Conservation (phyloP, 2,329 filamentous ascomycete species). For the Microdochium bolleyi region DNA sequence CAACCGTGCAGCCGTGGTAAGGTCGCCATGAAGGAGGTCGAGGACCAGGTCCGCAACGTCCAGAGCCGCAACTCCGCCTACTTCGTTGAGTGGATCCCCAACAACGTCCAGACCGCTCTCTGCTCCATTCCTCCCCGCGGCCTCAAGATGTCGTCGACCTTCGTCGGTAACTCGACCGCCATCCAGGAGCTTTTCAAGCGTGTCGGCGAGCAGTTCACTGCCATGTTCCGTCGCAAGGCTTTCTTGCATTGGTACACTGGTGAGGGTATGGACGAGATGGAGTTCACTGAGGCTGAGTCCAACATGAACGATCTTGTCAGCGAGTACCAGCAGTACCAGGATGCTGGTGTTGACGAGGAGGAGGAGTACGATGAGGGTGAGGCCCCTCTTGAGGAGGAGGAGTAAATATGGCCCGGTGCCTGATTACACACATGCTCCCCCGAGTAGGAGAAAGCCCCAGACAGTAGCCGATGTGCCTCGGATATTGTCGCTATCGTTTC, state of each 20-base stretch:
- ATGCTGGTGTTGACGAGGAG: slow-evolving; percentile 92
- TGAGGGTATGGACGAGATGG: slow-evolving; percentile 99
- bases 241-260: slow-evolving; percentile 99
- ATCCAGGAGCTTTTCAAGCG: slow-evolving; percentile 99
- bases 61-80: slow-evolving; percentile 99
- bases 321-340: slow-evolving; percentile 99
- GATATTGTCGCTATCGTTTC: slow-evolving; percentile 9
- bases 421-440: background rate
- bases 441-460: background rate
- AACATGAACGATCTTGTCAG: slow-evolving; percentile 99
- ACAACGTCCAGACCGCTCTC: slow-evolving; percentile 99
- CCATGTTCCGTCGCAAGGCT: slow-evolving; percentile 99
- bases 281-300: slow-evolving; percentile 99
- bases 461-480: slow-evolving; percentile 5
- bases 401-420: slow-evolving; percentile 21
- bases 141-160: slow-evolving; percentile 98
- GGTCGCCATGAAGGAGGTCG: slow-evolving; percentile 99
- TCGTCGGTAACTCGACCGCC: slow-evolving; percentile 97
- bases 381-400: slow-evolving; percentile 64
- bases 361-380: slow-evolving; percentile 96
- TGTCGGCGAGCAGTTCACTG: slow-evolving; percentile 98
- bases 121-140: slow-evolving; percentile 98
- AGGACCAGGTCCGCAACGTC: slow-evolving; percentile 99
- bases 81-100: slow-evolving; percentile 99
- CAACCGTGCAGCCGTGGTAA: slow-evolving; percentile 69